Conservation (phyloP, 2,329 filamentous ascomycete genomes). For the Alternaria ethzedia region DNA sequence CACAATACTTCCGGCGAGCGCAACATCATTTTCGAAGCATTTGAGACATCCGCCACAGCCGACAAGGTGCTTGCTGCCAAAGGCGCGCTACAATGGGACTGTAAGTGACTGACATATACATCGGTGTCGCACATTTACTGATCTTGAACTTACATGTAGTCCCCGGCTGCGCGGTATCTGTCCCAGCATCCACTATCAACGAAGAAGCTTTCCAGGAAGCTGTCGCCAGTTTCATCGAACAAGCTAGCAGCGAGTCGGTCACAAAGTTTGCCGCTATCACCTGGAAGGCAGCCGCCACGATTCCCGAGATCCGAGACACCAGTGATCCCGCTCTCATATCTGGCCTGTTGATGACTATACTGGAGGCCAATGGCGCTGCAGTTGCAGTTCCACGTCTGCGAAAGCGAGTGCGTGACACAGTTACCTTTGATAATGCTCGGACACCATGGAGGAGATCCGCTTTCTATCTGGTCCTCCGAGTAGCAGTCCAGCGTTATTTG, state of each 20-base stretch:
- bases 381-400: constrained; percentile 49
- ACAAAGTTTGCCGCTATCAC: constrained; percentile 60
- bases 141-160: constrained; percentile 37
- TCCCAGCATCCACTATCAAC: constrained; percentile 52
- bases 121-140: neutral
- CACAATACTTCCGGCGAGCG: constrained; percentile 10
- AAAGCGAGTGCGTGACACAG: constrained; percentile 70
- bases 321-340: constrained; percentile 64
- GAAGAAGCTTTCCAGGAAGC: constrained; percentile 55
- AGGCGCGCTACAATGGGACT: constrained; percentile 63
- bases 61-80: constrained; percentile 60
- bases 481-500: constrained; percentile 62
- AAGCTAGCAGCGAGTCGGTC: constrained; percentile 61
- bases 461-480: constrained; percentile 67
- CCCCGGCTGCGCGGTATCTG: constrained; percentile 59
- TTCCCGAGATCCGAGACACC: constrained; percentile 65
- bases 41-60: constrained; percentile 64
- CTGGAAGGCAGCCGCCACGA: constrained; percentile 57
- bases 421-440: constrained; percentile 56
- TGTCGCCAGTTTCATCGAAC: constrained; percentile 62
- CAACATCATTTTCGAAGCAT: constrained; percentile 62
- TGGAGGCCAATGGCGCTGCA: constrained; percentile 61
- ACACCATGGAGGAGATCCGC: constrained; percentile 68
- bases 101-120: neutral
- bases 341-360: constrained; percentile 65